Conservation (phyloP, 192 early-diverging fungal genomes). For the Coemansia reversa region DNA sequence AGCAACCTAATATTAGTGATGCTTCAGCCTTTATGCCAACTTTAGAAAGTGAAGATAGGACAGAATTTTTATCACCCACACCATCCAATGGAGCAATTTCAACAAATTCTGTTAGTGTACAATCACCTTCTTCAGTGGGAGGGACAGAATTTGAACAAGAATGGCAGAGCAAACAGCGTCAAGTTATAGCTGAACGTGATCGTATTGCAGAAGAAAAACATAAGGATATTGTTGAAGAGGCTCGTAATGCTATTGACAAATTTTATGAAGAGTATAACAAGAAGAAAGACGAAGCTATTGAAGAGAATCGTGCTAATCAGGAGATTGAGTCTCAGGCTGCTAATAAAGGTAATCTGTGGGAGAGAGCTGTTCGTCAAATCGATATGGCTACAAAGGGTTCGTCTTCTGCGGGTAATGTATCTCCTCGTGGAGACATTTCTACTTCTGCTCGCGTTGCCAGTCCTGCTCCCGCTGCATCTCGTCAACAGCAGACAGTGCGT, state of each 20-base stretch:
- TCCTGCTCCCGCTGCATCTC: slow-evolving; percentile 3
- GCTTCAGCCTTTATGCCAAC: too few species aligned
- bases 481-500: slow-evolving; percentile 29
- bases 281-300: slow-evolving; percentile 64
- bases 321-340: slow-evolving; percentile 55
- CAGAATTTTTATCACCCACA: too few species aligned
- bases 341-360: slow-evolving; percentile 68
- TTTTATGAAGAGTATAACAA: slow-evolving; percentile 84
- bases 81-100: too few species aligned
- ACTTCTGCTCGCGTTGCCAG: slow-evolving; percentile 2
- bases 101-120: not conserved
- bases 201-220: slow-evolving; percentile 53
- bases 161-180: slow-evolving; percentile 65
- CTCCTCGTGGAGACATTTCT: too few species aligned
- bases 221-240: slow-evolving; percentile 60
- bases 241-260: slow-evolving; percentile 66
- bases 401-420: not conserved
- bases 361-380: slow-evolving; percentile 66
- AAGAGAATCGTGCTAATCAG: slow-evolving; percentile 60
- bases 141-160: slow-evolving; percentile 52
- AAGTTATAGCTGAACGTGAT: slow-evolving; percentile 62
- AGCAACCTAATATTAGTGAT: not conserved
- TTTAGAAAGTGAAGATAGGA: too few species aligned
- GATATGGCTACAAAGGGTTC: slow-evolving; percentile 56
- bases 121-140: not conserved